Conservation (phyloP, 2,329 filamentous ascomycete species). For the Ophiostoma himal-ulmi region DNA sequence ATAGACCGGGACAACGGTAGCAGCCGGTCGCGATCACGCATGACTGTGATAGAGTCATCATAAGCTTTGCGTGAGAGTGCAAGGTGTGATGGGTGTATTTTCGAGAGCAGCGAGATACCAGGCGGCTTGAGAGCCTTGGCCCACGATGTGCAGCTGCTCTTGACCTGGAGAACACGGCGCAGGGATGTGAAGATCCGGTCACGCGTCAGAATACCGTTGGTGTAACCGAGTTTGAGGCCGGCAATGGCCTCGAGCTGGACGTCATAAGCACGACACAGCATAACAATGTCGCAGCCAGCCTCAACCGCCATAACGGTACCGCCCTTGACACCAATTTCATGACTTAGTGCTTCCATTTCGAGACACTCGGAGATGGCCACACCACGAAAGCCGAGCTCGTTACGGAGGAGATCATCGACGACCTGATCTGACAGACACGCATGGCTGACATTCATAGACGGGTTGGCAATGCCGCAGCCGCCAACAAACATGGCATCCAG, state of each 20-base stretch:
- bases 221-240: slow-evolving; percentile 79
- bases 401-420: slow-evolving; percentile 81
- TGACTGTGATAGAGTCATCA: slow-evolving; percentile 86
- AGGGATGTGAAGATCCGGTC: slow-evolving; percentile 76
- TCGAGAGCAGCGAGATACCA: slow-evolving; percentile 68
- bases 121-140: slow-evolving; percentile 82
- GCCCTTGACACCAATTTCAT: slow-evolving; percentile 94
- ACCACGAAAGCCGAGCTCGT: slow-evolving; percentile 81
- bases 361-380: slow-evolving; percentile 93
- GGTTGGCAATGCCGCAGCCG: slow-evolving; percentile 85
- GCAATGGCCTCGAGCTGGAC: slow-evolving; percentile 89
- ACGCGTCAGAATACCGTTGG: slow-evolving; percentile 82
- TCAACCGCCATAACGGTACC: slow-evolving; percentile 97
- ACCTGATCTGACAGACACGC: slow-evolving; percentile 90
- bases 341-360: slow-evolving; percentile 92
- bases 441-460: slow-evolving; percentile 90
- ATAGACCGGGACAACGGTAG: slow-evolving; percentile 77
- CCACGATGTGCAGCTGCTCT: slow-evolving; percentile 83
- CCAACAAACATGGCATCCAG: slow-evolving; percentile 95
- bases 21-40: slow-evolving; percentile 79
- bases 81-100: slow-evolving; percentile 76
- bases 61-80: slow-evolving; percentile 79
- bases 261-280: slow-evolving; percentile 81
- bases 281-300: slow-evolving; percentile 85
- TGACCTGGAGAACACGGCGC: slow-evolving; percentile 70